A percentile compares a stretch with the other conserved stretches of the same genome.
Conservation (phyloP, 352 stramenopile genomes). For the Pythium grandisporangium region DNA sequence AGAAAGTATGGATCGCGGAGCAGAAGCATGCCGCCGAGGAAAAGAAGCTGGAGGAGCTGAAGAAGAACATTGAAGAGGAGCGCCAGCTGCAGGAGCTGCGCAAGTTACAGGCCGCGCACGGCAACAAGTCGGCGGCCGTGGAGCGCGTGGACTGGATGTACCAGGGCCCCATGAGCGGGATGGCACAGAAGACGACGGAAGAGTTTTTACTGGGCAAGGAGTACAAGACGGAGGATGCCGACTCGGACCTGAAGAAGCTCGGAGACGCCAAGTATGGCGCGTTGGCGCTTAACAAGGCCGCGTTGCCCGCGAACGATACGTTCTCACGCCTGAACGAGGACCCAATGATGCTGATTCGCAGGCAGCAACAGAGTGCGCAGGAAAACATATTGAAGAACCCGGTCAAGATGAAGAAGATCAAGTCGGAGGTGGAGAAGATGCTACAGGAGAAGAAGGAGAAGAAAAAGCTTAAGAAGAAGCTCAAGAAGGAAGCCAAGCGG, state of each 20-base stretch:
- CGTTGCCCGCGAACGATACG: slow-evolving; percentile 74
- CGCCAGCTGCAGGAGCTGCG: slow-evolving; percentile 93
- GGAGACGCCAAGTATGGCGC: slow-evolving; percentile 58
- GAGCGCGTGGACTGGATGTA: slow-evolving; percentile 97
- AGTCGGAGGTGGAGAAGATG: slow-evolving; percentile 67
- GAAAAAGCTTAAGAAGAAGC: slow-evolving; percentile 59
- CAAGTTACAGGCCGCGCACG: slow-evolving; percentile 81
- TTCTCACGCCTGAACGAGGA: slow-evolving; percentile 94
- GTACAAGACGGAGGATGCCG: slow-evolving; percentile 37
- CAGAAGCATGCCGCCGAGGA: slow-evolving; percentile 91
- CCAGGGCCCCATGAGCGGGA: slow-evolving; percentile 79
- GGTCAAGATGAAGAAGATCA: slow-evolving; percentile 87
- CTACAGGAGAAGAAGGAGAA: slow-evolving; percentile 69
- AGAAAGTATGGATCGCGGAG: slow-evolving; percentile 97
- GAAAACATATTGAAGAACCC: slow-evolving; percentile 87
- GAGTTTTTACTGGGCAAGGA: slow-evolving; percentile 93
- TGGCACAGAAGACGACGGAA: slow-evolving; percentile 55
- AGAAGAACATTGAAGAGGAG: slow-evolving; percentile 95
- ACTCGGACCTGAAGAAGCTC: slow-evolving; percentile 41
- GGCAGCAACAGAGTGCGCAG: slow-evolving; percentile 61
- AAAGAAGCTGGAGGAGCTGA: slow-evolving; percentile 91
- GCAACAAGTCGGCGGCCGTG: slow-evolving; percentile 66
- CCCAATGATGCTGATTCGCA: slow-evolving; percentile 94
- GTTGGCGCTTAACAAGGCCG: slow-evolving; percentile 38
- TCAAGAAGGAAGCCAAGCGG: slow-evolving; percentile 59